Percentiles rank a stretch among this genome's conserved stretches.
Conservation (phyloP, 441 rosid species). For the Flueggea neowawraea region DNA sequence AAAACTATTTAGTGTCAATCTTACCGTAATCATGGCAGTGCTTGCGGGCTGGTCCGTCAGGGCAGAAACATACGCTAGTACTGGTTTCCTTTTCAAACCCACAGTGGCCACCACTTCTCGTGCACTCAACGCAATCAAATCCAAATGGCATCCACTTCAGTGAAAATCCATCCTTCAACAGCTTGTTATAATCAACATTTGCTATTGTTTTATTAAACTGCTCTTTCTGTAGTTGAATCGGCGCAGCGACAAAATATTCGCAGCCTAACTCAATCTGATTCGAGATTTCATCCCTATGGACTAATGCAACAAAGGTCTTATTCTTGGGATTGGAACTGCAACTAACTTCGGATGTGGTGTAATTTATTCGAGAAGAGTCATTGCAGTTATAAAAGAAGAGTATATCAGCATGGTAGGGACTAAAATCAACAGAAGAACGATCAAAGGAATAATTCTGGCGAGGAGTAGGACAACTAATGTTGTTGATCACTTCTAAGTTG, state of each 20-base stretch:
- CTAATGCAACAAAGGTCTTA: slow-evolving; percentile 15
- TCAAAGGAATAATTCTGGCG: slow-evolving; percentile 20
- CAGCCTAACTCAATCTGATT: slow-evolving; percentile 12
- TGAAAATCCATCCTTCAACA: slow-evolving; percentile 16
- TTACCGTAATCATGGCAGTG: slow-evolving; percentile 19
- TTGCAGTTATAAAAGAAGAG: slow-evolving; percentile 25
- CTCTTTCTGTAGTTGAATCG: slow-evolving; percentile 12
- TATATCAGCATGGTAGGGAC: slow-evolving; percentile 21
- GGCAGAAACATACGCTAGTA: slow-evolving; percentile 23
- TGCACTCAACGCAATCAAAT: slow-evolving; percentile 18
- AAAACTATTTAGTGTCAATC: background rate
- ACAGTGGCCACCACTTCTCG: slow-evolving; percentile 27
- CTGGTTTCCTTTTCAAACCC: slow-evolving; percentile 18
- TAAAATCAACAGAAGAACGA: slow-evolving; percentile 15
- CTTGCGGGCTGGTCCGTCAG: slow-evolving; percentile 13
- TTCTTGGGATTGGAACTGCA: slow-evolving; percentile 3
- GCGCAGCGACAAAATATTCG: slow-evolving; percentile 16
- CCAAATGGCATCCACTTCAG: slow-evolving; percentile 22
- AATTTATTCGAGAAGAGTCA: slow-evolving; percentile 8
- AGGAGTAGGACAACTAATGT: slow-evolving; percentile 15
- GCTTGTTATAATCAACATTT: slow-evolving; percentile 10
- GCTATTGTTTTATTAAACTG: slow-evolving; percentile 6
- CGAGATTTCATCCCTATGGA: slow-evolving; percentile 10
- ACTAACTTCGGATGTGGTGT: slow-evolving; percentile 4
- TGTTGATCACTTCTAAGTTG: slow-evolving; percentile 9